phyloP scores from a whole-genome alignment of 2,329 filamentous ascomycete genomes.

The Berkeleyomyces rouxiae region DNA sequence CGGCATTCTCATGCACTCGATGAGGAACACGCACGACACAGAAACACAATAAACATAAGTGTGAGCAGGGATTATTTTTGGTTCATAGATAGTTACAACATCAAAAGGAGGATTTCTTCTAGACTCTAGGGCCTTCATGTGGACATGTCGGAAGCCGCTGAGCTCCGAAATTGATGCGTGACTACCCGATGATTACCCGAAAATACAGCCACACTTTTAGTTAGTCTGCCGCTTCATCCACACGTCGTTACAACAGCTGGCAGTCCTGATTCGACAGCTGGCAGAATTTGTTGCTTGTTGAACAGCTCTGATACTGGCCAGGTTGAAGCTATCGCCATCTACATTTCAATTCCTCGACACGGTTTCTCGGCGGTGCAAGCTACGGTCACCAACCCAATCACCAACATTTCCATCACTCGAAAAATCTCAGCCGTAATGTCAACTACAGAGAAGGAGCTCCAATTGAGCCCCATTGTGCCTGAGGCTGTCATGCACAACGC shows the following conservation, averaged over 20 bases:
- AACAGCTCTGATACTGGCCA: conserved; percentile 1
- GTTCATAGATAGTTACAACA: not conserved
- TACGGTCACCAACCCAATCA: not conserved
- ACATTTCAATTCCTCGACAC: not conserved
- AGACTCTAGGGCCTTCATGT: not conserved
- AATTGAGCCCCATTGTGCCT: conserved; percentile 59
- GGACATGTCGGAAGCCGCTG: not conserved
- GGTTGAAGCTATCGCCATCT: conserved; percentile 5
- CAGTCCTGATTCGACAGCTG: not conserved
- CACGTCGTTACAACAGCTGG: not conserved
- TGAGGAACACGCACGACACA: not conserved
- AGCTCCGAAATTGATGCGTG: not conserved
- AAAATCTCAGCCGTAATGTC: conserved; percentile 5
- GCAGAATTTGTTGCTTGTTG: not conserved
- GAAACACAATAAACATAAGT: not conserved
- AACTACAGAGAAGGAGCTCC: conserved; percentile 53
- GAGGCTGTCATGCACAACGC: conserved; percentile 71
- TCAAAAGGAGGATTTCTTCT: not conserved
- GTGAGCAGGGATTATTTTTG: not conserved
- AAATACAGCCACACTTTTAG: not conserved
- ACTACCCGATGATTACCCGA: not conserved
- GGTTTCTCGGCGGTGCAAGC: not conserved
- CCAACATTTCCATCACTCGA: not conserved
- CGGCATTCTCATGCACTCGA: not conserved
- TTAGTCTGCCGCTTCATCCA: not conserved